These are phyloP conservation scores for Sophora flavescens DNA, from an alignment of 306 rosid species.

Conservation along the genomic window DNA sequence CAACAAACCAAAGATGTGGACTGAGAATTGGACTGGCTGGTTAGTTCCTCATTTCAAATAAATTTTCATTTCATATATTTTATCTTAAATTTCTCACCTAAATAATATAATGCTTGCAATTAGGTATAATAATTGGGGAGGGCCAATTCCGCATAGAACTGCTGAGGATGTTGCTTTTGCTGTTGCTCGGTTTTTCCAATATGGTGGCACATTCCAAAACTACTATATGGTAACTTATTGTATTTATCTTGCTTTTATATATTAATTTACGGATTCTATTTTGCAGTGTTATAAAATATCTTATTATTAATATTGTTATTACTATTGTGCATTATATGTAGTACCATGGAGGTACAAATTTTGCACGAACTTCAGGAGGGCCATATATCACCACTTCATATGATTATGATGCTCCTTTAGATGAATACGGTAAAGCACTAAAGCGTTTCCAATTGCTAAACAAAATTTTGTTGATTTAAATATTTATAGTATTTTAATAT, in stretches of 20 bases:
- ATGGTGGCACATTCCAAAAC: slow-evolving; percentile 52
- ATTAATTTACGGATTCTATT: not conserved
- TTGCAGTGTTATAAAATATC: not conserved
- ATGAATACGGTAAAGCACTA: slow-evolving; percentile 58
- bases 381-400: slow-evolving; percentile 57
- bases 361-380: slow-evolving; percentile 51
- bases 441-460: not conserved
- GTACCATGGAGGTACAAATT: slow-evolving; percentile 62
- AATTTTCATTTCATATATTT: not conserved
- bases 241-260: not conserved
- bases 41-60: not conserved
- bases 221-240: slow-evolving; percentile 51
- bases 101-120: not conserved
- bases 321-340: too few relatives aligned
- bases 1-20: slow-evolving; percentile 38
- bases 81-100: not conserved
- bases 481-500: not conserved
- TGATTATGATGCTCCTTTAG: slow-evolving; percentile 60
- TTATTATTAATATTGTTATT: not conserved
- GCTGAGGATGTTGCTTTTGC: slow-evolving; percentile 57
- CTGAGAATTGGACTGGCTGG: slow-evolving; percentile 48
- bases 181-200: slow-evolving; percentile 53
- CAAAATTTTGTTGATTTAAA: not conserved
- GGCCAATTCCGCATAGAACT: slow-evolving; percentile 46
- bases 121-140: slow-evolving; percentile 58